phyloP scores from a whole-genome alignment of 306 rosid genomes.

The Rubus idaeus region DNA sequence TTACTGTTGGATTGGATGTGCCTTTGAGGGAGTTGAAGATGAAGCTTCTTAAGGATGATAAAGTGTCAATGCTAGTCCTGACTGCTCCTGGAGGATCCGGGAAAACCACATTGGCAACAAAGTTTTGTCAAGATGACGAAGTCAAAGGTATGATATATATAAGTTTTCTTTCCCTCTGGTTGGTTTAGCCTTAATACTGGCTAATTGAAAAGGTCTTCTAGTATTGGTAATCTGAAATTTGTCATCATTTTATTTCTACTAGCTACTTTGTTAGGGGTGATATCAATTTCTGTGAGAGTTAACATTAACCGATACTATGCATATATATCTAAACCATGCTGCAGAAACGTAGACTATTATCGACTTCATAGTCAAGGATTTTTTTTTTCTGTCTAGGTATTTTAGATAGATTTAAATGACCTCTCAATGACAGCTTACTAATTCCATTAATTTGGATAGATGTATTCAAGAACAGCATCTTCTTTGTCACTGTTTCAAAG shows the following conservation, averaged over 20 bases:
- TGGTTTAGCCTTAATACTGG: background rate
- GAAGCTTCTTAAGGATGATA: conserved; percentile 30
- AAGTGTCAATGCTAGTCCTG: conserved; percentile 34
- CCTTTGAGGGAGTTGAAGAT: conserved; percentile 51
- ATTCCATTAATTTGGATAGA: conserved; percentile 31
- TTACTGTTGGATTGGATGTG: conserved; percentile 51
- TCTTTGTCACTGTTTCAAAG: conserved; percentile 41
- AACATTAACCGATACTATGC: background rate
- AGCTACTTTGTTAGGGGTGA: background rate
- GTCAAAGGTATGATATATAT: conserved; percentile 41
- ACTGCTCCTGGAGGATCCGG: conserved; percentile 57
- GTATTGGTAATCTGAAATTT: background rate
- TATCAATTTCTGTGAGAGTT: background rate
- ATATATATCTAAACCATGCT: background rate
- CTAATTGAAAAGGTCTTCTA: background rate
- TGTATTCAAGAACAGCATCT: conserved; percentile 47
- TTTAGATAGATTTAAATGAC: background rate
- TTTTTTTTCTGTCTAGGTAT: background rate
- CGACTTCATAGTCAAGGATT: background rate
- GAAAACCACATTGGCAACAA: conserved; percentile 51
- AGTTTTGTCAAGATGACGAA: conserved; percentile 46
- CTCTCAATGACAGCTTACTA: background rate
- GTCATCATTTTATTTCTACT: background rate
- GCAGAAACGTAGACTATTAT: background rate
- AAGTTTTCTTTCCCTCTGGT: background rate